These are phyloP conservation scores for Calonectria pseudoreteaudii DNA, from an alignment of 2,329 filamentous ascomycete genomes.

Conservation along the genomic window DNA sequence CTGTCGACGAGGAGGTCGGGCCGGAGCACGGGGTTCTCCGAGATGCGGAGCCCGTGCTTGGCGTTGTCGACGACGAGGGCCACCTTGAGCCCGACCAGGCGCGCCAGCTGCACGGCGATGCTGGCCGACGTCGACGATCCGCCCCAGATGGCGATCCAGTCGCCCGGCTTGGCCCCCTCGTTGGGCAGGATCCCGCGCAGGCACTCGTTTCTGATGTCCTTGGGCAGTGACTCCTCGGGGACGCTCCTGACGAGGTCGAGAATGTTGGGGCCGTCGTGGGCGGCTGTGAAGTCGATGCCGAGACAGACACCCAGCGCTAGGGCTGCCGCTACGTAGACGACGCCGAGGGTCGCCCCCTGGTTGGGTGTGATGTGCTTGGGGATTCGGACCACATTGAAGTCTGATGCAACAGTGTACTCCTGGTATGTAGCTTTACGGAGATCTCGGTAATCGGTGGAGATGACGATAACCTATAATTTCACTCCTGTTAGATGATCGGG, in stretches of 20 bases:
- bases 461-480: constrained; percentile 64
- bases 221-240: constrained; percentile 61
- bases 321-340: constrained; percentile 77
- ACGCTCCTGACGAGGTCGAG: constrained; percentile 61
- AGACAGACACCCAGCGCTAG: constrained; percentile 77
- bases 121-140: constrained; percentile 79
- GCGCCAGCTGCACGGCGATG: constrained; percentile 75
- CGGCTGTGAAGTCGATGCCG: constrained; percentile 71
- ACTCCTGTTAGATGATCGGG: background rate
- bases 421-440: constrained; percentile 79
- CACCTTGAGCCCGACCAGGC: constrained; percentile 72
- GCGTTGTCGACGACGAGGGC: constrained; percentile 75
- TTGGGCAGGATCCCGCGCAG: constrained; percentile 62
- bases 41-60: constrained; percentile 71
- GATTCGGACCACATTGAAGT: constrained; percentile 74
- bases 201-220: constrained; percentile 73
- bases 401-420: constrained; percentile 73
- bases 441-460: constrained; percentile 81
- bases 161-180: constrained; percentile 69
- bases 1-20: constrained; percentile 78
- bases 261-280: constrained; percentile 69
- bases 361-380: constrained; percentile 65
- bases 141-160: constrained; percentile 82
- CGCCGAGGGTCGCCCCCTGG: constrained; percentile 73
- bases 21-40: constrained; percentile 55